Conservation (phyloP, 1,284 basidiomycete genomes). For the Cutaneotrichosporon spelunceum region DNA sequence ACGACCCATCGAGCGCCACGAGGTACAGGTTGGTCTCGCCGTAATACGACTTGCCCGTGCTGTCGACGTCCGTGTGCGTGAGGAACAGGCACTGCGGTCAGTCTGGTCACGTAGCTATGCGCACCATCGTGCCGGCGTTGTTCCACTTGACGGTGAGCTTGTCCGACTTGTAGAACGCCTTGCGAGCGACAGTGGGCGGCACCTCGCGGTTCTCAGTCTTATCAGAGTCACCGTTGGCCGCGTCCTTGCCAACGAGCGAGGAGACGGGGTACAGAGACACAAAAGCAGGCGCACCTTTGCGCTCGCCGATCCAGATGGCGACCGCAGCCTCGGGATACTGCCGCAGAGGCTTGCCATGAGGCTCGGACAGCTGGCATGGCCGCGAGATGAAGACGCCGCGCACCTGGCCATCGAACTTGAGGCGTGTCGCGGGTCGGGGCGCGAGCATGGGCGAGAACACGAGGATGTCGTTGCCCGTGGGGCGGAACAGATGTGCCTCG, state of each 20-base stretch:
- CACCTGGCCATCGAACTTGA: constrained; percentile 46
- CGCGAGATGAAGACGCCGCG: constrained; percentile 45
- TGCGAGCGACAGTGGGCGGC: constrained; percentile 56
- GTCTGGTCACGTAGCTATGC: constrained; percentile 48
- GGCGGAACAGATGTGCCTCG: constrained; percentile 81
- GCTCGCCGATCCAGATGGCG: constrained; percentile 88
- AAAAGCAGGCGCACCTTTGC: constrained; percentile 91
- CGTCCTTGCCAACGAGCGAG: constrained; percentile 54
- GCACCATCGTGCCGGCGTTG: constrained; percentile 64
- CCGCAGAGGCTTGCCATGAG: constrained; percentile 34
- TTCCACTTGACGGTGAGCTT: constrained; percentile 96
- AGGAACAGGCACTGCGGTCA: constrained; percentile 69
- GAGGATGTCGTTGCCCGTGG: constrained; percentile 65
- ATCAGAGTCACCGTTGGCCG: constrained; percentile 56
- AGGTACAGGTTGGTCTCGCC: constrained; percentile 95
- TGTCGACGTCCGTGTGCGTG: constrained; percentile 94
- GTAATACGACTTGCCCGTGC: constrained; percentile 95
- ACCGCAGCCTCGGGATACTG: constrained; percentile 52
- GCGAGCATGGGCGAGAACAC: constrained; percentile 60
- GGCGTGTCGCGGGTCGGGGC: constrained; percentile 36
- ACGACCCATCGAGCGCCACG: constrained; percentile 89
- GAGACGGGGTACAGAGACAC: constrained; percentile 78
- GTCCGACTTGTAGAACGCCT: constrained; percentile 96
- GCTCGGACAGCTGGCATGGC: constrained; percentile 34
- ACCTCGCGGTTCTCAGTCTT: constrained; percentile 55